Percentiles rank a stretch among this genome's conserved stretches.
These are phyloP conservation scores for Sutorius australiensis DNA, from an alignment of 768 basidiomycete genomes.

Conservation along the genomic window DNA sequence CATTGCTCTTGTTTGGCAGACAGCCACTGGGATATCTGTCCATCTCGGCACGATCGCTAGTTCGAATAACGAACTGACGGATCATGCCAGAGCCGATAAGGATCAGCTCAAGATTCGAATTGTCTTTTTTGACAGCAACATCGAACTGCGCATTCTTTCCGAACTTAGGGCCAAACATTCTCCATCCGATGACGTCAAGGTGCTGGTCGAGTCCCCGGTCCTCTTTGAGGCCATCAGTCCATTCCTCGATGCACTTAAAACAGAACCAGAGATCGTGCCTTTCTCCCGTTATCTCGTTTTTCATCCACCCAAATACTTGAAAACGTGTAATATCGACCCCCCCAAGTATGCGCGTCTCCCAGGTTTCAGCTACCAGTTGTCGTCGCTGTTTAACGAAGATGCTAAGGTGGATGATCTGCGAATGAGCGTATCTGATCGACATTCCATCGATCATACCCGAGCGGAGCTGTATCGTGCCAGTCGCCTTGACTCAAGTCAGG, in stretches of 20 bases:
- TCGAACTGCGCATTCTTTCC: conserved; percentile 47
- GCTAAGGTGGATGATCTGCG: conserved; percentile 38
- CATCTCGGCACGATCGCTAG: conserved; percentile 54
- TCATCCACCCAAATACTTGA: conserved; percentile 34
- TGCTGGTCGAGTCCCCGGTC: conserved; percentile 59
- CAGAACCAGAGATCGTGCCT: conserved; percentile 55
- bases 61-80: conserved; percentile 40
- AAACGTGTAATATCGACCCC: conserved; percentile 37
- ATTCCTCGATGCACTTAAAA: conserved; percentile 58
- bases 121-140: conserved; percentile 58
- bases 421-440: conserved; percentile 39
- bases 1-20: conserved; percentile 57
- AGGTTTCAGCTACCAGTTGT: conserved; percentile 53
- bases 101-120: conserved; percentile 46
- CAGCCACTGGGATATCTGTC: conserved; percentile 32
- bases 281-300: conserved; percentile 53
- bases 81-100: conserved; percentile 35
- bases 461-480: conserved; percentile 44
- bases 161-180: conserved; percentile 31
- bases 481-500: conserved; percentile 66
- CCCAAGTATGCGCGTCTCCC: conserved; percentile 55
- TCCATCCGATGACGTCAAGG: conserved; percentile 19
- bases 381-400: conserved; percentile 46
- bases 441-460: conserved; percentile 47
- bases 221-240: conserved; percentile 68